Evolutionary conservation across 768 basidiomycete genomes (phyloP), one percentile per base, ranked within the genome.

Genomic region (Brasilioporus rufonigricans): DNA sequence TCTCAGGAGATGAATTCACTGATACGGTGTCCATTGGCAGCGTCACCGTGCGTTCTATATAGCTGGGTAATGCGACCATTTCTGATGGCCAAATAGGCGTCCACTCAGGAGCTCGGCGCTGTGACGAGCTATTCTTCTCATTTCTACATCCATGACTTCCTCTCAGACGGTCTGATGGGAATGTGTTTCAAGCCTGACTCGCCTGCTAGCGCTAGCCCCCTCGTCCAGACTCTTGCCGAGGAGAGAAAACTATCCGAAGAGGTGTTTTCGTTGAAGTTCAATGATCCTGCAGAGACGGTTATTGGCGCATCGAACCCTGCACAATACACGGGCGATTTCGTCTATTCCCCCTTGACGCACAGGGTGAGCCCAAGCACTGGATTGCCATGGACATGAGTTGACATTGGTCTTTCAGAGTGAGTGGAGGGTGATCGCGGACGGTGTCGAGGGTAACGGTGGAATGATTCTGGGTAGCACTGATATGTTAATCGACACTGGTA

Each of bases 251-350:
- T 61, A 27, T 26, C 24, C 16, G 52, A 65, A 11, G 49, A 69
- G 27, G 54, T 62, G 38, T 73, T 75, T 57, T 70, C 58, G 1
- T 55, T 61, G 46, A 59, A 61, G 16, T 51, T 61, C 16, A 11
- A 56, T 0, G 2, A 21, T 62, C 35, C 65, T 72, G 61, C 58
- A 23, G 68, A 74, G 57, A 63, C 77, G 31, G 74, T 59, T 59
- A 44, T 79, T 26, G 79, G 79, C 23, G 78, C 77, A 39, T 58
- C 64, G 26, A 71, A 80, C 60, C 38, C 62, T 3, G 65, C 31
- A 46, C 43, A n/a, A n/a, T n/a, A n/a, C n/a, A n/a, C n/a, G n/a
- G n/a, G n/a, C n/a, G n/a, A n/a, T n/a, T n/a, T n/a, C n/a, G n/a
- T n/a, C n/a, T n/a, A n/a, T n/a, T n/a, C n/a, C n/a, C n/a, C n/a